Evolutionary conservation across 1,139 yeast genomes (phyloP).

Genomic region (Saccharomyces hybrid): DNA sequence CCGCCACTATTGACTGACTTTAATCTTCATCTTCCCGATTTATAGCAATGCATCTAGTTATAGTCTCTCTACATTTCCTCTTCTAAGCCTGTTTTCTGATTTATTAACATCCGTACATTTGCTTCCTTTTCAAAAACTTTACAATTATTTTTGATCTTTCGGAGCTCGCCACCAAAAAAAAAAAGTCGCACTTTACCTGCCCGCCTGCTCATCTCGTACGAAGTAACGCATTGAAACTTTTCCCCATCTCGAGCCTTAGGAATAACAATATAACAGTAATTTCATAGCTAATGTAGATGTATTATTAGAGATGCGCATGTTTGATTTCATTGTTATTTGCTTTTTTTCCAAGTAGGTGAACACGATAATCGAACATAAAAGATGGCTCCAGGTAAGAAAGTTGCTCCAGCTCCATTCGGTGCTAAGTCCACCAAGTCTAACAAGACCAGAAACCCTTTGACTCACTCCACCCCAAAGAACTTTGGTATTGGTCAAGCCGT

Average conservation of each 20-base stretch:
- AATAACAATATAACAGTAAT: neutral
- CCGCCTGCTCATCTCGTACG: neutral
- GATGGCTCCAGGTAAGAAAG: conserved; percentile 54
- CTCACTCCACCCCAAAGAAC: conserved; percentile 84
- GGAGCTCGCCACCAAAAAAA: neutral
- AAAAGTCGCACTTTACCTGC: neutral
- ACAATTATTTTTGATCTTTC: neutral
- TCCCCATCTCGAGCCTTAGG: neutral
- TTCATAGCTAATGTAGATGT: neutral
- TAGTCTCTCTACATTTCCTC: neutral
- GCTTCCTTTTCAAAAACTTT: neutral
- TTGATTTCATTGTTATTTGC: neutral
- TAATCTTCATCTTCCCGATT: neutral
- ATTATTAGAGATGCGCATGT: neutral
- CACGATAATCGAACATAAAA: neutral
- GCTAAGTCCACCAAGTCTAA: conserved; percentile 40
- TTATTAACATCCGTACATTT: neutral
- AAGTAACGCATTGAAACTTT: neutral
- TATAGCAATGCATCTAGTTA: neutral
- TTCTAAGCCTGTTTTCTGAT: neutral
- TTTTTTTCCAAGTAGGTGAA: neutral
- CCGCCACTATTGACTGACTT: neutral
- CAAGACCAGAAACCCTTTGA: conserved; percentile 60
- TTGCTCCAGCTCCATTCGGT: conserved; percentile 86
- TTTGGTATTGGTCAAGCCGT: conserved; percentile 93